phyloP scores from a whole-genome alignment of 176 grass and related monocot genomes.

The Metroxylon sagu region DNA sequence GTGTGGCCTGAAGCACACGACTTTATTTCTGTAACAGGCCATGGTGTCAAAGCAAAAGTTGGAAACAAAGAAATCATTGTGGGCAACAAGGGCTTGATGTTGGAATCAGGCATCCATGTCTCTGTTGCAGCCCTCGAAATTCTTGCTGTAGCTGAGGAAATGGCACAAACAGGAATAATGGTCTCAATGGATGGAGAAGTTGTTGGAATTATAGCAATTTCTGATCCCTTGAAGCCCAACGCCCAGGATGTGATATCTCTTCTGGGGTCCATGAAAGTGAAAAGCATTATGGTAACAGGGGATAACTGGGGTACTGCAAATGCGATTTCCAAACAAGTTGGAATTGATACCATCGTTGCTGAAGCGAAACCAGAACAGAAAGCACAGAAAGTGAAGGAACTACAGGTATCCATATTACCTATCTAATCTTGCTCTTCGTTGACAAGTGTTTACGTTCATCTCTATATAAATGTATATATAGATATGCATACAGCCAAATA shows the following conservation, averaged over 20 bases:
- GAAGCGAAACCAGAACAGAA: constrained; percentile 88
- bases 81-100: constrained; percentile 84
- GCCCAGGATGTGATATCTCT: constrained; percentile 66
- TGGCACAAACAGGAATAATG: constrained; percentile 62
- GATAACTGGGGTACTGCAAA: constrained; percentile 97
- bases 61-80: constrained; percentile 38
- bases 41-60: constrained; percentile 59
- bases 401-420: constrained; percentile 46
- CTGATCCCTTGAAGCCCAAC: constrained; percentile 73
- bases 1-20: constrained; percentile 60
- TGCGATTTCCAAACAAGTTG: constrained; percentile 66
- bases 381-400: constrained; percentile 75
- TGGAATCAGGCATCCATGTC: constrained; percentile 43
- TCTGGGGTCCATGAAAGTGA: constrained; percentile 71
- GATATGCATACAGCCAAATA: too few relatives aligned
- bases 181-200: constrained; percentile 58
- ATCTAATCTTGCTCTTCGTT: neutral
- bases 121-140: constrained; percentile 57
- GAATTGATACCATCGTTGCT: constrained; percentile 64
- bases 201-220: constrained; percentile 68
- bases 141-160: constrained; percentile 61
- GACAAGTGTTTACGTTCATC: too few relatives aligned
- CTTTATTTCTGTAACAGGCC: constrained; percentile 70
- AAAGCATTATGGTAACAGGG: constrained; percentile 95
- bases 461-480: too few relatives aligned